Conservation (phyloP, 352 stramenopile species). For the Pythium rhizo-oryzae region DNA sequence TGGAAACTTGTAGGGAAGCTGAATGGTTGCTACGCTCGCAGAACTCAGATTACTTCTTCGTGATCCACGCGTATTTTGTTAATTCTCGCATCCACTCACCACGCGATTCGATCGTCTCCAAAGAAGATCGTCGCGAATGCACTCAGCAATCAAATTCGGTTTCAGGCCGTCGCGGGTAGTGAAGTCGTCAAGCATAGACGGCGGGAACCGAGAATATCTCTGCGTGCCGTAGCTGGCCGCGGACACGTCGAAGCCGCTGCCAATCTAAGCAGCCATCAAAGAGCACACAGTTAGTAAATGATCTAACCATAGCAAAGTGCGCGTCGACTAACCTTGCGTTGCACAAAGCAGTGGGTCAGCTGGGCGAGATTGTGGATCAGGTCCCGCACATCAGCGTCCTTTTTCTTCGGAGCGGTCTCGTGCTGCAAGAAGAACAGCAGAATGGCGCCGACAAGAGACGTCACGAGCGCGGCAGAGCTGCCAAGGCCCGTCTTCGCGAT, state of each 20-base stretch:
- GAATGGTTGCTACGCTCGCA: constrained; percentile 49
- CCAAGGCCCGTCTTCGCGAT: constrained; percentile 96
- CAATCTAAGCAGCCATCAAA: constrained; percentile 60
- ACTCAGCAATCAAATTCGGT: constrained; percentile 57
- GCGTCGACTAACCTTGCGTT: constrained; percentile 89
- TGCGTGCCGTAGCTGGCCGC: constrained; percentile 94
- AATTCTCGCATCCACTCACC: constrained; percentile 30
- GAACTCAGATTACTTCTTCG: neutral
- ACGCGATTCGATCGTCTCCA: constrained; percentile 59
- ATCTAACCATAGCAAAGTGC: no score
- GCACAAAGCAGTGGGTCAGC: constrained; percentile 94
- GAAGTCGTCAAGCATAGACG: constrained; percentile 57
- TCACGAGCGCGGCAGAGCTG: constrained; percentile 95
- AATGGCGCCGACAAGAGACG: constrained; percentile 92
- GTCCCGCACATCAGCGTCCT: constrained; percentile 23
- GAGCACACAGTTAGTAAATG: neutral
- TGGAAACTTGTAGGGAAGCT: constrained; percentile 71
- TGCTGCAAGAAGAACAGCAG: constrained; percentile 76
- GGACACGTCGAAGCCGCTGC: constrained; percentile 97
- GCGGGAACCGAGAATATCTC: constrained; percentile 91
- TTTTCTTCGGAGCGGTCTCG: neutral
- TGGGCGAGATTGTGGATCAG: constrained; percentile 96
- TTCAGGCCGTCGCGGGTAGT: constrained; percentile 48
- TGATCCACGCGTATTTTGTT: neutral
- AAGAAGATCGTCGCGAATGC: constrained; percentile 38